These are phyloP conservation scores for Rhexocercosporidium sp. DNA, from an alignment of 2,329 filamentous ascomycete species.

Conservation along the genomic window DNA sequence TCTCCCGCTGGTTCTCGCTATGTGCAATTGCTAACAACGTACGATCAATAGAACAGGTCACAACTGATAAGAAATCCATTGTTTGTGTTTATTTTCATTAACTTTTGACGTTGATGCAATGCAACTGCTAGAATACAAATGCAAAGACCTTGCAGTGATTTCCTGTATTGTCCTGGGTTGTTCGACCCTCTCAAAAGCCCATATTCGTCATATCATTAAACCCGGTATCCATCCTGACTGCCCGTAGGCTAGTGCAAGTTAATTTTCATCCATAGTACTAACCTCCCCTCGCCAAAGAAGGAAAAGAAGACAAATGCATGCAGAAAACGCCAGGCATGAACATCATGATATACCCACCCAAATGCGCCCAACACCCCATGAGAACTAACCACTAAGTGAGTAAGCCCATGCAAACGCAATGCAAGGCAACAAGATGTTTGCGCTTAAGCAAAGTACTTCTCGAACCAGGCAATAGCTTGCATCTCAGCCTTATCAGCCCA, in stretches of 20 bases:
- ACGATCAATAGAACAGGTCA: too few species aligned
- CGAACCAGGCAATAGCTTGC: constrained; percentile 47
- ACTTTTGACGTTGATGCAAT: neutral
- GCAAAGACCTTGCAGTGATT: neutral
- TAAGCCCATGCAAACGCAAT: constrained; percentile 3
- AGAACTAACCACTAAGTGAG: neutral
- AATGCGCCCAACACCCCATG: neutral
- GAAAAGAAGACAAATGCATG: neutral
- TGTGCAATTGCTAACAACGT: too few species aligned
- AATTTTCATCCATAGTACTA: neutral
- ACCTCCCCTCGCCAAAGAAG: neutral
- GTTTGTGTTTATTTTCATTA: neutral
- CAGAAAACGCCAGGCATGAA: constrained; percentile 1
- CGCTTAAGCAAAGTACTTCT: constrained; percentile 31
- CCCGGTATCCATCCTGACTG: neutral
- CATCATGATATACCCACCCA: neutral
- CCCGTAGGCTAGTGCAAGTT: neutral
- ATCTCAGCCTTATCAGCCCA: constrained; percentile 44
- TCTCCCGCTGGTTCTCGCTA: too few species aligned
- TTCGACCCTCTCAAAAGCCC: neutral
- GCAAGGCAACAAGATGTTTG: too few species aligned
- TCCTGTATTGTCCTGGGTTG: neutral
- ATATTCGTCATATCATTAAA: neutral
- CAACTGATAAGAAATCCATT: too few species aligned
- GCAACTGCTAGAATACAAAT: neutral